Conservation (phyloP, 768 basidiomycete species). For the Rhizopogon roseolus region DNA sequence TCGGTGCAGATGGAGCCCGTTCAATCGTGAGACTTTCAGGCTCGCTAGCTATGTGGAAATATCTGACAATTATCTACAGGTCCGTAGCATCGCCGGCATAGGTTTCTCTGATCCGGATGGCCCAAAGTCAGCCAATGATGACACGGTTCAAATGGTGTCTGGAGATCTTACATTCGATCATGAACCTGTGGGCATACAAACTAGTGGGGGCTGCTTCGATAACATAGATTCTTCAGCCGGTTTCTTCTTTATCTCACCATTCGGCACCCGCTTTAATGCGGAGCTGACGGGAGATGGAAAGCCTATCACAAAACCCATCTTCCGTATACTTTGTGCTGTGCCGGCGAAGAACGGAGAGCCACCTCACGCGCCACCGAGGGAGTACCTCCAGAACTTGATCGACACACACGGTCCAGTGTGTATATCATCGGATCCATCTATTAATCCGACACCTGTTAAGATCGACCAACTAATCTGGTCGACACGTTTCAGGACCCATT, state of each 20-base stretch:
- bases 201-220: slow-evolving; percentile 8
- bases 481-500: slow-evolving; percentile 36
- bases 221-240: slow-evolving; percentile 19
- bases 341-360: slow-evolving; percentile 24
- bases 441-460: slow-evolving; percentile 20
- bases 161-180: slow-evolving; percentile 41
- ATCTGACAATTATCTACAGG: slow-evolving; percentile 19
- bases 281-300: neutral
- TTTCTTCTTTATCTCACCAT: slow-evolving; percentile 27
- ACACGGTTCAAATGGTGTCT: slow-evolving; percentile 35
- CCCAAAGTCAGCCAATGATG: slow-evolving; percentile 7
- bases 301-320: slow-evolving; percentile 12
- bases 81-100: slow-evolving; percentile 38
- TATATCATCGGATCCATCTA: neutral
- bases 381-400: slow-evolving; percentile 1
- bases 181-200: slow-evolving; percentile 10
- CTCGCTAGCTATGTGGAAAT: neutral
- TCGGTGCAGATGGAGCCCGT: slow-evolving; percentile 48
- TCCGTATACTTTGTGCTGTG: slow-evolving; percentile 34
- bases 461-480: slow-evolving; percentile 35
- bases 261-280: slow-evolving; percentile 15
- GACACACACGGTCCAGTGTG: neutral
- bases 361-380: slow-evolving; percentile 13
- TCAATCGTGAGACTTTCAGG: slow-evolving; percentile 33
- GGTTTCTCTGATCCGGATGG: slow-evolving; percentile 40